phyloP scores from a whole-genome alignment of 768 basidiomycete genomes.

The Arthromyces matolae region DNA sequence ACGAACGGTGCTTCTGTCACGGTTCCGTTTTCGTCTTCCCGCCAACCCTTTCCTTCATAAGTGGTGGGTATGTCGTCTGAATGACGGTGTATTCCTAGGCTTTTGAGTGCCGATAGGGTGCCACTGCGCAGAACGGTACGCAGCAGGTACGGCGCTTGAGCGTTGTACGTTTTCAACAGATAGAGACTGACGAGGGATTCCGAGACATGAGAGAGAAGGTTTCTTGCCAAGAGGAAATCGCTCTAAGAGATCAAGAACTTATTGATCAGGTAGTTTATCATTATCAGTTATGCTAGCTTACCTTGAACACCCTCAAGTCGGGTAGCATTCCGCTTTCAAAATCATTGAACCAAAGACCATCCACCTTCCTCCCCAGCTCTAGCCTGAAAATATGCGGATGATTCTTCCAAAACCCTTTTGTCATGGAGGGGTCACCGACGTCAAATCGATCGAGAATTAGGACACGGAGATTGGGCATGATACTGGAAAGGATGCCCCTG shows the following conservation, averaged over 20 bases:
- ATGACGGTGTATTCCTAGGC: constrained; percentile 4
- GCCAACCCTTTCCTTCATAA: constrained; percentile 6
- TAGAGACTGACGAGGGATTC: constrained; percentile 1
- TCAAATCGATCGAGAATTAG: constrained; percentile 3
- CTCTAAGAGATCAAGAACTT: not conserved
- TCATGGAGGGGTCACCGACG: not conserved
- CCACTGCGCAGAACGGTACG: constrained; percentile 2
- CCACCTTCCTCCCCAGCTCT: not conserved
- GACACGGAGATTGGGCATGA: not conserved
- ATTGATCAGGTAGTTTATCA: not conserved
- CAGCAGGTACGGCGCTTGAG: constrained; percentile 7
- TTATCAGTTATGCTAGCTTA: not conserved
- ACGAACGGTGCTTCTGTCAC: too few species aligned
- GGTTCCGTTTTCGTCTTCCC: constrained; percentile 7
- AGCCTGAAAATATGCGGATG: constrained; percentile 4
- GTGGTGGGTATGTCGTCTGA: not conserved
- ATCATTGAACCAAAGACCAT: constrained; percentile 1
- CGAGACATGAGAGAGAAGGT: constrained; percentile 3
- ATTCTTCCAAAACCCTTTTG: too few species aligned
- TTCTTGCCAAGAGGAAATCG: not conserved
- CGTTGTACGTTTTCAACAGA: constrained; percentile 5
- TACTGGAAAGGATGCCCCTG: not conserved
- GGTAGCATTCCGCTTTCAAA: constrained; percentile 6
- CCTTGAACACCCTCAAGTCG: constrained; percentile 4
- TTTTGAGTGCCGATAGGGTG: constrained; percentile 3